Conservation (phyloP, 202 grass and related monocot species). For the Cymbopogon flexuosus region DNA sequence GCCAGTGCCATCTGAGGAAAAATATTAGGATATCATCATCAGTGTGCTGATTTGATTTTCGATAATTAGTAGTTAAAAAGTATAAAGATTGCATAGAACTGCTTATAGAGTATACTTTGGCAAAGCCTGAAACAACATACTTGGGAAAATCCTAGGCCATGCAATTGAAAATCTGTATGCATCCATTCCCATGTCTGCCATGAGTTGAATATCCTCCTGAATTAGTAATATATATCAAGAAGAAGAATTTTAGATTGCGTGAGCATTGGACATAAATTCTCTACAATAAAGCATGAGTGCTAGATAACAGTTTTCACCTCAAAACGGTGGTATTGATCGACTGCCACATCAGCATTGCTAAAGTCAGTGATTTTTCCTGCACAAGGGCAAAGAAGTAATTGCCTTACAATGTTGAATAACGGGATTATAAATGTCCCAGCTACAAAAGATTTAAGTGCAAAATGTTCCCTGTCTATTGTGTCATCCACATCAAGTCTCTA, state of each 20-base stretch:
- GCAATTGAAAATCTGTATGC: conserved; percentile 87
- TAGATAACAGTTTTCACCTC: conserved; percentile 30
- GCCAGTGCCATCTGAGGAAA: conserved; percentile 58
- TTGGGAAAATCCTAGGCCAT: conserved; percentile 77
- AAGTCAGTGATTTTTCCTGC: conserved; percentile 87
- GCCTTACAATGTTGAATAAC: not conserved
- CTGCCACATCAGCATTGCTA: conserved; percentile 85
- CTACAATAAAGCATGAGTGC: not conserved
- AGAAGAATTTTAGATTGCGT: not conserved
- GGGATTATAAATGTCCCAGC: not conserved
- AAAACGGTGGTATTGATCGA: conserved; percentile 81
- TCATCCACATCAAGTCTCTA: not conserved
- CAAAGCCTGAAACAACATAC: conserved; percentile 31
- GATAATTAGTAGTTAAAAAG: not conserved
- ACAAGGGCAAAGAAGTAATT: not conserved
- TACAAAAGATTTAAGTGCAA: not conserved
- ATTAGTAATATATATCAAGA: not conserved
- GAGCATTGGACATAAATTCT: not conserved
- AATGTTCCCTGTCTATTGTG: not conserved
- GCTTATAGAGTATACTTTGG: not conserved
- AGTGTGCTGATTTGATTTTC: not conserved
- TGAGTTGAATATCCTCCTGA: conserved; percentile 82
- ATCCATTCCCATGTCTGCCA: conserved; percentile 88
- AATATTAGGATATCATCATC: not conserved
- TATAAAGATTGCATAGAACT: not conserved